Percentiles rank a stretch among this genome's conserved stretches.
These are phyloP conservation scores for Exophiala calicioides DNA, from an alignment of 2,329 filamentous ascomycete species.

Conservation along the genomic window DNA sequence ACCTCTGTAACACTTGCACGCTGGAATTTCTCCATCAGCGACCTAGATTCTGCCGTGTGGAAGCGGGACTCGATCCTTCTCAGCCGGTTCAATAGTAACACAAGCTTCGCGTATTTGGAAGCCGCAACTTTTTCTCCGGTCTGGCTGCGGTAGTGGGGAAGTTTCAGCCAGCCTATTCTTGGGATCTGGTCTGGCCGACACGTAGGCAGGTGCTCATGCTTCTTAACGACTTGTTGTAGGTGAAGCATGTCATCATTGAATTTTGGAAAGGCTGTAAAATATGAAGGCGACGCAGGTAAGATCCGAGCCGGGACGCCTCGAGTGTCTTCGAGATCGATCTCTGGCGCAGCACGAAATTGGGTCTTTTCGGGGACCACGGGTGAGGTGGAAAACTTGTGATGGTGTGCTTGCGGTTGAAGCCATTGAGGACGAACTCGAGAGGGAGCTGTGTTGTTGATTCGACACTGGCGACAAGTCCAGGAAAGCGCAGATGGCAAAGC, in stretches of 20 bases:
- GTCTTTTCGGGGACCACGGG: conserved; percentile 22
- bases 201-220: conserved; percentile 72
- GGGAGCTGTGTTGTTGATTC: conserved; percentile 6
- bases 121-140: conserved; percentile 72
- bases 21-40: conserved; percentile 69
- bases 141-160: conserved; percentile 71
- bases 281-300: conserved; percentile 83
- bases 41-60: conserved; percentile 68
- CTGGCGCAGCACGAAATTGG: conserved; percentile 42
- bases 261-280: conserved; percentile 81
- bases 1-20: conserved; percentile 71
- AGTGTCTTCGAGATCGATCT: conserved; percentile 43
- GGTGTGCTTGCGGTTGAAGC: conserved; percentile 3
- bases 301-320: conserved; percentile 63
- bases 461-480: conserved; percentile 24
- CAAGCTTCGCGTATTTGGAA: conserved; percentile 75
- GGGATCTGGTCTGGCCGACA: conserved; percentile 66
- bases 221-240: conserved; percentile 70
- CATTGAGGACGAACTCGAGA: conserved; percentile 7
- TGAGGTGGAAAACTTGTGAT: conserved; percentile 23
- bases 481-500: conserved; percentile 16
- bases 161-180: conserved; percentile 76
- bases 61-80: conserved; percentile 82
- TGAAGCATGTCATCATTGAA: conserved; percentile 84
- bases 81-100: conserved; percentile 74